Percentiles rank a stretch among this genome's conserved stretches.
These are phyloP conservation scores for Vitellaria paradoxa DNA, from an alignment of 179 eudicot species.

Conservation along the genomic window DNA sequence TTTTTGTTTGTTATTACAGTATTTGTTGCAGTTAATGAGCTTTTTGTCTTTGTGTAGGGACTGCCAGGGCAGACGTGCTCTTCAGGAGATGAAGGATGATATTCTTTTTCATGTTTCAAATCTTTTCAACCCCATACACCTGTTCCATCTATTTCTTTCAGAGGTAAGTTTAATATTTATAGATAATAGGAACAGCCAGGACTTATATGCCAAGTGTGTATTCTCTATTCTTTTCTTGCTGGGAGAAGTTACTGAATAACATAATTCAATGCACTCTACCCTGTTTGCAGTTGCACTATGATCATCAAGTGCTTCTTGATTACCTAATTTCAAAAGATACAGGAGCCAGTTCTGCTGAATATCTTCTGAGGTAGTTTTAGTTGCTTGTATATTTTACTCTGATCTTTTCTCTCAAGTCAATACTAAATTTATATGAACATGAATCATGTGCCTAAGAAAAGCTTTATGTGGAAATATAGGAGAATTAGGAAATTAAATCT, in stretches of 20 bases:
- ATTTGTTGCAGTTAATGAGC: constrained; percentile 4
- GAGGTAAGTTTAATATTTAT: constrained; percentile 46
- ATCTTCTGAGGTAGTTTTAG: constrained; percentile 62
- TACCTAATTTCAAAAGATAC: constrained; percentile 90
- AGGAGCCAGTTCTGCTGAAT: constrained; percentile 81
- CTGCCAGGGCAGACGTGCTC: constrained; percentile 24
- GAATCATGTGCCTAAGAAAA: constrained; percentile 6
- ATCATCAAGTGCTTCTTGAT: constrained; percentile 93
- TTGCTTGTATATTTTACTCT: constrained; percentile 4
- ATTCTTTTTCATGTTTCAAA: constrained; percentile 47
- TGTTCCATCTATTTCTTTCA: constrained; percentile 82
- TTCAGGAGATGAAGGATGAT: constrained; percentile 37
- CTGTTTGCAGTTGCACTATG: constrained; percentile 74
- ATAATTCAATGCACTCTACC: constrained; percentile 3
- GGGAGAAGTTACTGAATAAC: not conserved
- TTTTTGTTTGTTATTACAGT: not conserved
- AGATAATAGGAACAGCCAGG: not conserved
- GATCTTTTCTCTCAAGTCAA: not conserved
- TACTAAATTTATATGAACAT: not conserved
- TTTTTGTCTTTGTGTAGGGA: constrained; percentile 34
- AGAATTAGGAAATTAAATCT: too few relatives aligned
- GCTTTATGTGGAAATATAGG: too few relatives aligned
- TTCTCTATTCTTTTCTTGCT: not conserved
- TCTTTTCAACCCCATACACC: constrained; percentile 65
- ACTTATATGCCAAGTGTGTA: not conserved